Conservation (phyloP, 1,139 yeast species). For the Pichia sp. region DNA sequence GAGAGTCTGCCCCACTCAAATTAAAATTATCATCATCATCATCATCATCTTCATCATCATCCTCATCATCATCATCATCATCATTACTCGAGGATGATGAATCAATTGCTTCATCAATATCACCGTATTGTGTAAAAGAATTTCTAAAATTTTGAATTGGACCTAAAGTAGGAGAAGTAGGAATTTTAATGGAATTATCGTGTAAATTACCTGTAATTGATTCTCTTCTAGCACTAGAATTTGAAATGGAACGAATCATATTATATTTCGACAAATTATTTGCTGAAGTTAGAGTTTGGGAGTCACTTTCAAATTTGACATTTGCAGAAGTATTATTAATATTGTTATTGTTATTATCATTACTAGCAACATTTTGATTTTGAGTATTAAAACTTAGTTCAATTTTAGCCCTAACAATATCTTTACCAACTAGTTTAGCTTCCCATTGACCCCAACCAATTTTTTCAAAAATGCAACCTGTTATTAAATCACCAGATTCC, state of each 20-base stretch:
- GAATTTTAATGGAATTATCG: constrained; percentile 44
- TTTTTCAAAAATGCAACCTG: constrained; percentile 73
- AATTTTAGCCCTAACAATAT: constrained; percentile 34
- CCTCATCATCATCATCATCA: constrained; percentile 29
- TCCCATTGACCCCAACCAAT: constrained; percentile 99
- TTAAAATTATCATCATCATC: background rate
- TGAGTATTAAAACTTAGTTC: constrained; percentile 5
- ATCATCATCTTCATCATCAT: constrained; percentile 23
- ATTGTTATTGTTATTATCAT: background rate
- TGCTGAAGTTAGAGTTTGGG: background rate
- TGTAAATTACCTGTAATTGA: constrained; percentile 45
- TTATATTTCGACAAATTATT: background rate
- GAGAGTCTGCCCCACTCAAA: background rate
- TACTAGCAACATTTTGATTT: background rate
- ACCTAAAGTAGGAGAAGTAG: constrained; percentile 31
- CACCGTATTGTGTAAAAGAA: constrained; percentile 22
- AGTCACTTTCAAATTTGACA: background rate
- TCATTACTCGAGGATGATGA: constrained; percentile 33
- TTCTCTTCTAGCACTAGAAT: constrained; percentile 38
- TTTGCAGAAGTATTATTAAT: background rate
- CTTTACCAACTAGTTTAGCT: constrained; percentile 43
- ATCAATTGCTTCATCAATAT: constrained; percentile 31
- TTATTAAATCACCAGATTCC: constrained; percentile 60
- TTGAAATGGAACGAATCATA: constrained; percentile 30
- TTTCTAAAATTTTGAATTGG: constrained; percentile 25